phyloP scores from a whole-genome alignment of 2,329 filamentous ascomycete species.

The Stagonosporopsis rhizophila region DNA sequence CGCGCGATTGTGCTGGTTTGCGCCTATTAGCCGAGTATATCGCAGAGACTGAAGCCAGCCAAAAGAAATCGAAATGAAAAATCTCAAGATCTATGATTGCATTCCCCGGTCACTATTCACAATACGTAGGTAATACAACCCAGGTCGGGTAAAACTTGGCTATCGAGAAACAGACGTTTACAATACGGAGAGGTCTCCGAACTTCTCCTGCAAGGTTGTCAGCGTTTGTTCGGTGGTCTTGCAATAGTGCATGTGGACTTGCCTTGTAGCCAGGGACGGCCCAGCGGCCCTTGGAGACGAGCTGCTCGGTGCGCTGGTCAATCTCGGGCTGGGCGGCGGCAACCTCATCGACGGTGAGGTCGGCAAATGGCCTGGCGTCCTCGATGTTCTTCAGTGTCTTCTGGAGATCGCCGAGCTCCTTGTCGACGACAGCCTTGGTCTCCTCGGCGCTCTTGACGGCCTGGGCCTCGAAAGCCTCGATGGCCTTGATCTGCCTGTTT shows the following conservation, averaged over 20 bases:
- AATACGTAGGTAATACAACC: constrained; percentile 51
- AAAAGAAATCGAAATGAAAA: neutral
- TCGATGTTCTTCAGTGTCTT: constrained; percentile 98
- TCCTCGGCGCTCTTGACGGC: constrained; percentile 95
- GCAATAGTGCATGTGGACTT: constrained; percentile 47
- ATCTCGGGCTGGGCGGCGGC: constrained; percentile 93
- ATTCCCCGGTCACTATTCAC: constrained; percentile 50
- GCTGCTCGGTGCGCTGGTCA: constrained; percentile 92
- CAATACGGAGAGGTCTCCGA: constrained; percentile 93
- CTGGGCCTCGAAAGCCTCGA: constrained; percentile 97
- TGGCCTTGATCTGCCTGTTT: constrained; percentile 91
- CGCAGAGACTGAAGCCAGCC: neutral
- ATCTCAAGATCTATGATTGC: constrained; percentile 38
- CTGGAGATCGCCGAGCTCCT: constrained; percentile 91
- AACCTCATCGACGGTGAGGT: constrained; percentile 97
- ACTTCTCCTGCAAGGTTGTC: constrained; percentile 81
- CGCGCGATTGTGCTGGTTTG: neutral
- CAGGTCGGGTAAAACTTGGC: constrained; percentile 41
- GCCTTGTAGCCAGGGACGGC: constrained; percentile 99
- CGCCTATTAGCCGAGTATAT: neutral
- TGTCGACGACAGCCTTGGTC: constrained; percentile 94
- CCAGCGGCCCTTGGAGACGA: constrained; percentile 98
- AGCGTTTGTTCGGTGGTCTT: constrained; percentile 46
- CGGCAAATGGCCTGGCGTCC: constrained; percentile 91
- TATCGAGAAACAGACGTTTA: constrained; percentile 62